Conservation (phyloP, 768 basidiomycete species). For the Amanita fuliginea region DNA sequence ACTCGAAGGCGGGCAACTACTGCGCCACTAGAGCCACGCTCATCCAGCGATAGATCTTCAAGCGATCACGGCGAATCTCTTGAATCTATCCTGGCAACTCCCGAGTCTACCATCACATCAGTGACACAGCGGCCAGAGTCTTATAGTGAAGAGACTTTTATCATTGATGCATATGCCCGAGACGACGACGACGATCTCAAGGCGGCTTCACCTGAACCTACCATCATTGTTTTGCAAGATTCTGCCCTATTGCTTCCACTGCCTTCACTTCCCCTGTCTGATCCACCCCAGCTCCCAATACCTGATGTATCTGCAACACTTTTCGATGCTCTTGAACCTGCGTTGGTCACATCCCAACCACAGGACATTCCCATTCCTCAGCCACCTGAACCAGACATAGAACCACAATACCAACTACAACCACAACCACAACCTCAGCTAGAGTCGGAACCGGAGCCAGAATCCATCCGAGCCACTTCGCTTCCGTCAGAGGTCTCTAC, state of each 20-base stretch:
- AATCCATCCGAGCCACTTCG: neutral
- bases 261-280: slow-evolving; percentile 5
- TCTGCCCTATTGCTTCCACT: neutral
- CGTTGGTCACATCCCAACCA: slow-evolving; percentile 60
- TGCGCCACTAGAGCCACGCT: slow-evolving; percentile 33
- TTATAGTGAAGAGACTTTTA: slow-evolving; percentile 70
- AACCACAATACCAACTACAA: slow-evolving; percentile 13
- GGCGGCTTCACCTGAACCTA: slow-evolving; percentile 7
- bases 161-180: slow-evolving; percentile 73
- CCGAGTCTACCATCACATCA: slow-evolving; percentile 32
- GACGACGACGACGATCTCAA: slow-evolving; percentile 34
- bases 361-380: slow-evolving; percentile 37
- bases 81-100: slow-evolving; percentile 21
- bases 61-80: slow-evolving; percentile 56
- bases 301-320: slow-evolving; percentile 22
- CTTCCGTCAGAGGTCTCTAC: slow-evolving; percentile 3
- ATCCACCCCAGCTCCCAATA: slow-evolving; percentile 12
- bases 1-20: slow-evolving; percentile 24
- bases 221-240: neutral
- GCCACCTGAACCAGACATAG: slow-evolving; percentile 17
- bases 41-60: slow-evolving; percentile 62
- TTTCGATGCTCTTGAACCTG: slow-evolving; percentile 24
- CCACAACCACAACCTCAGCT: neutral
- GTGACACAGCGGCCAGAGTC: slow-evolving; percentile 47
- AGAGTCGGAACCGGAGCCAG: neutral